phyloP scores from a whole-genome alignment of 257 asterid species.

The Plantago ovata region DNA sequence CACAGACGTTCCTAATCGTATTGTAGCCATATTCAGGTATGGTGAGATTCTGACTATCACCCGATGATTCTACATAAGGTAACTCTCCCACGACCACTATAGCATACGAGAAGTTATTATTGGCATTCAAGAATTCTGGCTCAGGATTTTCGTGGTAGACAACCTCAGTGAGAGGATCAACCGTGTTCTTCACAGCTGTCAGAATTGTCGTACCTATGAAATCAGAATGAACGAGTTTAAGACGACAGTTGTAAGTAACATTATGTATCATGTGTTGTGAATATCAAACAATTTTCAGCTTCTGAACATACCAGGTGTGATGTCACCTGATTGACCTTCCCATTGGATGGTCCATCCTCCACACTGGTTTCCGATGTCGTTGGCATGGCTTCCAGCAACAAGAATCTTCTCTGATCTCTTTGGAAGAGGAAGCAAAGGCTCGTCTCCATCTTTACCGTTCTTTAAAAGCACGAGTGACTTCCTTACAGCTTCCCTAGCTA shows the following conservation, averaged over 20 bases:
- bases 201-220: slow-evolving; percentile 51
- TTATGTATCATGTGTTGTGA: neutral
- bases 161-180: slow-evolving; percentile 40
- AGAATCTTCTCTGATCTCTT: slow-evolving; percentile 35
- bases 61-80: slow-evolving; percentile 48
- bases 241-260: neutral
- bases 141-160: slow-evolving; percentile 38
- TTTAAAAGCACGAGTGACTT: slow-evolving; percentile 68
- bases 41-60: slow-evolving; percentile 43
- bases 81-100: slow-evolving; percentile 55
- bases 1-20: slow-evolving; percentile 42
- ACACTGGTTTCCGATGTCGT: slow-evolving; percentile 56
- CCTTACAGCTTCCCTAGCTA: slow-evolving; percentile 82
- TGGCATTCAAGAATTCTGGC: slow-evolving; percentile 26
- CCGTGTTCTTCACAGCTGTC: slow-evolving; percentile 32
- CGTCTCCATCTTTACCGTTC: slow-evolving; percentile 43
- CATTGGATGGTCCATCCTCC: slow-evolving; percentile 76
- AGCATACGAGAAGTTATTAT: slow-evolving; percentile 46
- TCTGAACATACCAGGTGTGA: slow-evolving; percentile 33
- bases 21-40: slow-evolving; percentile 34
- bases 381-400: slow-evolving; percentile 55
- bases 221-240: neutral
- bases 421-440: slow-evolving; percentile 52
- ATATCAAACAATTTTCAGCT: too few species aligned
- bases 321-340: slow-evolving; percentile 39